These are phyloP conservation scores for Kingdonia uniflora DNA, from an alignment of 164 flowering plant species.

Conservation along the genomic window DNA sequence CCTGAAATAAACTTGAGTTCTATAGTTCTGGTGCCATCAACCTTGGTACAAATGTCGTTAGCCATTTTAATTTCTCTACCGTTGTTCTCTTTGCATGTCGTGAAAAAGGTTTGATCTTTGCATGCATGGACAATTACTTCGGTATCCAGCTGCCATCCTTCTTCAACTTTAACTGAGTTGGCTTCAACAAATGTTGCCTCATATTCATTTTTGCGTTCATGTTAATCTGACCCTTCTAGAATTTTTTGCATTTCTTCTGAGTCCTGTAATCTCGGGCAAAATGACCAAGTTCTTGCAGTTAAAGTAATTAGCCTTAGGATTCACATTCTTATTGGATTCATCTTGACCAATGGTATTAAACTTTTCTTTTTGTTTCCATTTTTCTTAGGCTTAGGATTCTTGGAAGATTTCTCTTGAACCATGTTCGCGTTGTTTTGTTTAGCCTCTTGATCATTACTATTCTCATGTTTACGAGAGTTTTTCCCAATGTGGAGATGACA, in stretches of 20 bases:
- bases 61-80: not conserved
- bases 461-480: not conserved
- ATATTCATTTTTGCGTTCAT: not conserved
- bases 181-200: not conserved
- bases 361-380: no score
- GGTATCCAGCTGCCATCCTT: constrained; percentile 1
- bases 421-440: not conserved
- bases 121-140: not conserved
- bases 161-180: not conserved
- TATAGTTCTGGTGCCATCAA: not conserved
- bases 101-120: not conserved
- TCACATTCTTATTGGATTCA: not conserved
- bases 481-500: constrained; percentile 7
- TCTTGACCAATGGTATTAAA: no score
- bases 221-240: not conserved
- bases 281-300: not conserved
- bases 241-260: not conserved
- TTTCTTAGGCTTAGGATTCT: not conserved
- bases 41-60: not conserved
- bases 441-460: not conserved
- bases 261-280: not conserved
- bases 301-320: not conserved
- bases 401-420: not conserved
- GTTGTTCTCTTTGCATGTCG: no score
- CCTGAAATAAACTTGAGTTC: not conserved